Base-by-base conservation (phyloP, 73 alveolate species). In the Loxodes magnus region DNA sequence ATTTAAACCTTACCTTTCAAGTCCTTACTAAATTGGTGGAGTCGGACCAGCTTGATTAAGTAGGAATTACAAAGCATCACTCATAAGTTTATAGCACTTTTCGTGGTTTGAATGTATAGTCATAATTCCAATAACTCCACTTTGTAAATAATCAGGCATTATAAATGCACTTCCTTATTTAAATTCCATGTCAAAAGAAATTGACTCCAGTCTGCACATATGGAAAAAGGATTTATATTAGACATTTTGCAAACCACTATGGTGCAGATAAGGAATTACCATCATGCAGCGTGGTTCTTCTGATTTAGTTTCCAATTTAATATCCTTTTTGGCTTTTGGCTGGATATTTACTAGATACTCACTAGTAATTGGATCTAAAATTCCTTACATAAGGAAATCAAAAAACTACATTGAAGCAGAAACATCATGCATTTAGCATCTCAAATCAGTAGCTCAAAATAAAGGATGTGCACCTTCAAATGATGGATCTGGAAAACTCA, bases 311-410 rank as follows among this genome's bases (percentile, higher is more conserved):
- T n/a, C n/a, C n/a, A n/a, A n/a, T n/a, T n/a, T n/a, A n/a, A n/a
- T n/a, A 34, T 56, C 20, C 27, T 27, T 38, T 16, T 61, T 53
- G 4, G 37, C 30, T 4, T 39, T 67, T n/a, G n/a, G n/a, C n/a
- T n/a, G n/a, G n/a, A n/a, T n/a, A 26, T 71, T 42, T 35, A 46
- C 50, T 54, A 16, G 27, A 60, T 86, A 86, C 21, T 64, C 51
- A 16, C 94, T 94, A 12, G 93, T 81, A 36, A 66, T 49, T 25
- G 63, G 35, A 56, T 86, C 93, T 0, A 76, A 49, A 52, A 43
- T 56, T 9, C 97, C 97, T 52, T 71, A 87, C 92, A 86, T 86
- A 28, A 86, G 34, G 54, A 81, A 86, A 33, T 79, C 92, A 67
- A 80, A 85, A 68, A 80, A 85, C 50, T 51, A 60, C 72, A 81